A percentile compares a stretch with the other conserved stretches of the same genome.
Conservation (phyloP, 257 asterid species). For the Solanum ossicruentum region DNA sequence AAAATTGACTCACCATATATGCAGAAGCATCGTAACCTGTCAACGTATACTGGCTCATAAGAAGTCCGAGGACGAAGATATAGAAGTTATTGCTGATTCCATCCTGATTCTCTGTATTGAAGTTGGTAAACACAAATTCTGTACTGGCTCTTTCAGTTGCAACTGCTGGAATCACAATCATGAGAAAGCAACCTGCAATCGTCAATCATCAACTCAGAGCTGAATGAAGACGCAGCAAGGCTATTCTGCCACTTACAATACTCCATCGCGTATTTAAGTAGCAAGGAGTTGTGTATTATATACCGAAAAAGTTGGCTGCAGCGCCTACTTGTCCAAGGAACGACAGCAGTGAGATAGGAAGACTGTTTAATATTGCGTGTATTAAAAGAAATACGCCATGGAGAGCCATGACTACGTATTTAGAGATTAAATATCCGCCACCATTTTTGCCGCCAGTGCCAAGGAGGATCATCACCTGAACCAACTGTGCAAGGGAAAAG, state of each 20-base stretch:
- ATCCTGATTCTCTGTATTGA: slow-evolving; percentile 60
- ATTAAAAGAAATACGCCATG: slow-evolving; percentile 59
- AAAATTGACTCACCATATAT: slow-evolving; percentile 58
- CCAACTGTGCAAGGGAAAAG: slow-evolving; percentile 82
- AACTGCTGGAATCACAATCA: slow-evolving; percentile 68
- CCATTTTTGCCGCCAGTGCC: slow-evolving; percentile 79
- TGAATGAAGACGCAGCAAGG: not conserved
- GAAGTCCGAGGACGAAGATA: slow-evolving; percentile 78
- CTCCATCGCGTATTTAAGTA: not conserved
- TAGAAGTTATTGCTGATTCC: slow-evolving; percentile 54
- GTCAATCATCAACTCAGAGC: not conserved
- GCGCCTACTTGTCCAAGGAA: slow-evolving; percentile 83
- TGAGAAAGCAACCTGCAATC: slow-evolving; percentile 69
- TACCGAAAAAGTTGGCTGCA: slow-evolving; percentile 87
- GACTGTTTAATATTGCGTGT: slow-evolving; percentile 73
- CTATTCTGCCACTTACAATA: not conserved
- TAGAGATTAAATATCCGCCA: slow-evolving; percentile 78
- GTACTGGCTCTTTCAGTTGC: slow-evolving; percentile 73
- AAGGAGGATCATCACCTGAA: slow-evolving; percentile 80
- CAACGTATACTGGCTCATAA: slow-evolving; percentile 87
- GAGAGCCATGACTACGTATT: slow-evolving; percentile 56
- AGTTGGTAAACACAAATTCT: slow-evolving; percentile 67
- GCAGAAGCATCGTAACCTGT: slow-evolving; percentile 95
- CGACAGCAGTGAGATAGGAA: slow-evolving; percentile 70
- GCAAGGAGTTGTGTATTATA: not conserved